These are phyloP conservation scores for Gracilaria caudata DNA, from an alignment of 23 red algal species.

Conservation along the genomic window DNA sequence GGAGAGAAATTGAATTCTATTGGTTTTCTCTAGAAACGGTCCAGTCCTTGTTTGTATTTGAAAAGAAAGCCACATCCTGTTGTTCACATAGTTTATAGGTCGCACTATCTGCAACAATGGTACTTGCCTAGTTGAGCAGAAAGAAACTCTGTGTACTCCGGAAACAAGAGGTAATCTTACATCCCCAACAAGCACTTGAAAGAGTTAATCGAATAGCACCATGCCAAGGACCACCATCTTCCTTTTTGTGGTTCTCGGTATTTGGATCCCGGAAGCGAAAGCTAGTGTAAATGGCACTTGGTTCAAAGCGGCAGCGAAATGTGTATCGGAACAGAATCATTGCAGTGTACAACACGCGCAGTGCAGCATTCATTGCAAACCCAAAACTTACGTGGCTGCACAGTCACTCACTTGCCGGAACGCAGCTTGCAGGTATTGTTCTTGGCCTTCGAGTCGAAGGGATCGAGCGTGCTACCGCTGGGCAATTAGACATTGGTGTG, in stretches of 20 bases:
- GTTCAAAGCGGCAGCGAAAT: conserved; percentile 27
- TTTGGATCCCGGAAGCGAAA: neutral
- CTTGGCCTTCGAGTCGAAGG: conserved; percentile 6
- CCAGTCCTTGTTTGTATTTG: neutral
- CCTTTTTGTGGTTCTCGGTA: neutral
- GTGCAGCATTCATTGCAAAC: conserved; percentile 8
- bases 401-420: conserved; percentile 22
- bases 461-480: conserved; percentile 11
- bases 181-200: no score
- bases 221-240: neutral
- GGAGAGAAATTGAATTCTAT: conserved; percentile 6
- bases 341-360: neutral
- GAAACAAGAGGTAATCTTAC: neutral
- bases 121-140: neutral
- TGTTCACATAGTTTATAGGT: neutral
- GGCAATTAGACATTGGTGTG: conserved; percentile 34
- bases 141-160: neutral
- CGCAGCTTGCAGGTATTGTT: conserved; percentile 20
- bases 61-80: neutral
- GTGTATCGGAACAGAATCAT: neutral
- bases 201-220: neutral
- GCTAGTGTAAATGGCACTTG: neutral
- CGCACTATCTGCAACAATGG: no score
- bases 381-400: neutral
- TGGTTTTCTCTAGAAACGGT: conserved; percentile 3